phyloP scores from a whole-genome alignment of 2,329 filamentous ascomycete genomes.

The Fusarium sp. region DNA sequence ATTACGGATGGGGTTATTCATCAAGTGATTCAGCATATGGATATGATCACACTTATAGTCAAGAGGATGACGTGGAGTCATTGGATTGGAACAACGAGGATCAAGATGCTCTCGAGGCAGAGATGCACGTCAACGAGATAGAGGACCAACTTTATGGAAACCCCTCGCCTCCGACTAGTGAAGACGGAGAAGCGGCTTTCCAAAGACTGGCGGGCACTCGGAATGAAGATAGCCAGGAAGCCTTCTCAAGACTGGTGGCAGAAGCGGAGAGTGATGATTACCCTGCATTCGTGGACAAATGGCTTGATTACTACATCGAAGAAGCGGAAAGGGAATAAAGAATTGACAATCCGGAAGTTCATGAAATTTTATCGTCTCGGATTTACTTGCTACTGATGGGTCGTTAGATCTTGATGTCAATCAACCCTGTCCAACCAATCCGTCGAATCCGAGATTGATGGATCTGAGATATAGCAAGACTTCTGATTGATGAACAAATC shows the following conservation, averaged over 20 bases:
- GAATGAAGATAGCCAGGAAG: not conserved
- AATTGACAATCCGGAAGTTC: not conserved
- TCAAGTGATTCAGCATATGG: not conserved
- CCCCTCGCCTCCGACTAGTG: conserved; percentile 5
- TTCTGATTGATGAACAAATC: no score
- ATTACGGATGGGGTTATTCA: not conserved
- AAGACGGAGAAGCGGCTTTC: conserved; percentile 11
- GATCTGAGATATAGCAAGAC: no score
- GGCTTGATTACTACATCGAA: not conserved
- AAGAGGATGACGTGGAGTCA: no score
- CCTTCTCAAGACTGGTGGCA: not conserved
- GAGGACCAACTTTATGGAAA: not conserved
- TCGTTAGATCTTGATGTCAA: no score
- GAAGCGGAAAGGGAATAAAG: not conserved
- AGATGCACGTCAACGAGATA: not conserved
- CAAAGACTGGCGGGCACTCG: not conserved
- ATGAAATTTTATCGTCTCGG: no score
- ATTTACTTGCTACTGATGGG: no score
- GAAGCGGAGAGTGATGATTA: not conserved
- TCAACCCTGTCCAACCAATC: no score
- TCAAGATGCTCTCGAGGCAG: not conserved
- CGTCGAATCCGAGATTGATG: no score
- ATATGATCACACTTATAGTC: not conserved
- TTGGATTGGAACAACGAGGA: not conserved
- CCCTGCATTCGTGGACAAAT: not conserved